These are phyloP conservation scores for Avicennia marina DNA, from an alignment of 257 asterid species.

Conservation along the genomic window DNA sequence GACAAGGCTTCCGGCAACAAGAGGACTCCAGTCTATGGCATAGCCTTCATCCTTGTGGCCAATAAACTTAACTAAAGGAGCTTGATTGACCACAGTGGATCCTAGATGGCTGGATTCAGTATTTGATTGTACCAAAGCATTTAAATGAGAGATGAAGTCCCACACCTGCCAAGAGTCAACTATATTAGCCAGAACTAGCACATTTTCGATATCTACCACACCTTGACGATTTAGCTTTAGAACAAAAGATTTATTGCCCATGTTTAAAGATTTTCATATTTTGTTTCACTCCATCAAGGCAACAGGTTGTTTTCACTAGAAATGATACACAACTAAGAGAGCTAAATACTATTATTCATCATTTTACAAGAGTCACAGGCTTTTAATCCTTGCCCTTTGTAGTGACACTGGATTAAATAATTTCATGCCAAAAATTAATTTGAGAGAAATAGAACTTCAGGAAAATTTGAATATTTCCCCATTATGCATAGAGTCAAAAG, in stretches of 20 bases:
- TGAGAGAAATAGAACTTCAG: too few species aligned
- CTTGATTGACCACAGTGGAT: constrained; percentile 45
- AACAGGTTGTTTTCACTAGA: background rate
- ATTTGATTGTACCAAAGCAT: constrained; percentile 59
- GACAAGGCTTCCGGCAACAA: constrained; percentile 84
- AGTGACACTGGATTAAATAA: background rate
- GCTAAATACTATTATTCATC: background rate
- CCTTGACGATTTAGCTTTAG: background rate
- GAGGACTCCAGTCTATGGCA: constrained; percentile 95
- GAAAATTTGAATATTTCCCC: too few species aligned
- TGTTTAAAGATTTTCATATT: background rate
- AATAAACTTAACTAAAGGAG: constrained; percentile 63
- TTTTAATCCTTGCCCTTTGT: background rate
- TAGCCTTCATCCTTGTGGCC: constrained; percentile 97
- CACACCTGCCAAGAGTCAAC: constrained; percentile 57
- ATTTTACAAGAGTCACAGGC: background rate
- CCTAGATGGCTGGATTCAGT: constrained; percentile 40
- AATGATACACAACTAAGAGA: background rate
- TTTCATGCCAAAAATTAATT: background rate
- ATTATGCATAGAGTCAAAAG: background rate
- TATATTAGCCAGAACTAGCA: constrained; percentile 6
- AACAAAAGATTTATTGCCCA: background rate
- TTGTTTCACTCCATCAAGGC: background rate
- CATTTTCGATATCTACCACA: background rate
- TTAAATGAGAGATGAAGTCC: constrained; percentile 84